phyloP scores from a whole-genome alignment of 2,329 filamentous ascomycete species.

The Paecilomyces dactylethromorphus region DNA sequence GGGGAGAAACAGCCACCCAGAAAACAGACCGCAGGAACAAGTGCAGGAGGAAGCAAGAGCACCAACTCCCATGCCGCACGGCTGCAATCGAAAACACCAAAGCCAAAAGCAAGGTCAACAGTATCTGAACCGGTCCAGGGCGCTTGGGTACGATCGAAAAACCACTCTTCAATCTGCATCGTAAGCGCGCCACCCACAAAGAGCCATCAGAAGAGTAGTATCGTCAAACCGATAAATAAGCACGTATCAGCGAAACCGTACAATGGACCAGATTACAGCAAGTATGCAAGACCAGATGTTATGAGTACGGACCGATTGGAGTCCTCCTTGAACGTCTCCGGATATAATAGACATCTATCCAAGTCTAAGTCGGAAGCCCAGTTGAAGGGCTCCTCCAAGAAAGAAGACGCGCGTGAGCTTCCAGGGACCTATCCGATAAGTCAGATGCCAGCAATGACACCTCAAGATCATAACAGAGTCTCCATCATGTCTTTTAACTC shows the following conservation, averaged over 20 bases:
- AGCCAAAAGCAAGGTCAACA: neutral
- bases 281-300: too few relatives aligned
- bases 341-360: too few relatives aligned
- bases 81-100: neutral
- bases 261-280: too few relatives aligned
- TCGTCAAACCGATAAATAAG: too few relatives aligned
- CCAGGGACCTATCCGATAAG: neutral
- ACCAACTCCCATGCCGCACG: neutral
- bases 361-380: too few relatives aligned
- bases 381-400: too few relatives aligned
- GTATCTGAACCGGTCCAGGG: neutral
- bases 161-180: constrained; percentile 2
- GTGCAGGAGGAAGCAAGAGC: too few relatives aligned
- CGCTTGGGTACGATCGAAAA: constrained; percentile 6
- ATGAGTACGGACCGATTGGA: neutral
- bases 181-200: neutral
- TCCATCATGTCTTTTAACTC: constrained; percentile 6
- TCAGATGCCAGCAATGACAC: neutral
- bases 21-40: too few relatives aligned
- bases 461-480: neutral
- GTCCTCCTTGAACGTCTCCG: neutral
- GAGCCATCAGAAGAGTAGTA: too few relatives aligned
- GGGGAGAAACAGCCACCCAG: too few relatives aligned
- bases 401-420: too few relatives aligned
- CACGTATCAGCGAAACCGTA: too few relatives aligned